phyloP scores from a whole-genome alignment of 2,329 filamentous ascomycete genomes.

The Fusarium mundagurra region DNA sequence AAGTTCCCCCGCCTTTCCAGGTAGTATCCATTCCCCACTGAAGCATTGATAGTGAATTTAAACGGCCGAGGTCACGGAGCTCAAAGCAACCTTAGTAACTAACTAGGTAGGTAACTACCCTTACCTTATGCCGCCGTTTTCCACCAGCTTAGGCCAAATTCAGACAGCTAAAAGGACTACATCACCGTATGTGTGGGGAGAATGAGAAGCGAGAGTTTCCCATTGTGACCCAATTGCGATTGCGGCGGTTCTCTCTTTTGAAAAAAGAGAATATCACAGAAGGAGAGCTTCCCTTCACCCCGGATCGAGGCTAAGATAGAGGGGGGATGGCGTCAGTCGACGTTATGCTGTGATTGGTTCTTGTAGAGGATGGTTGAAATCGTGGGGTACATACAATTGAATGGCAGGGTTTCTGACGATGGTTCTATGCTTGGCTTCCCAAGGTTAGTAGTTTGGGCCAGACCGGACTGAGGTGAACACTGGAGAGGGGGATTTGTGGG shows the following conservation, averaged over 20 bases:
- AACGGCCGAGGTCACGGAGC: conserved; percentile 10
- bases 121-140: conserved; percentile 22
- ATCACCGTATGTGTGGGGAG: conserved; percentile 1
- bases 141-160: conserved; percentile 17
- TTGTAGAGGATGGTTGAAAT: background rate
- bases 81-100: conserved; percentile 4
- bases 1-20: conserved; percentile 7
- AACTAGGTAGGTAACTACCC: background rate
- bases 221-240: conserved; percentile 1
- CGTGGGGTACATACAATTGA: conserved; percentile 17
- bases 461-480: background rate
- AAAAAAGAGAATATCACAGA: background rate
- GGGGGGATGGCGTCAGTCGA: conserved; percentile 3
- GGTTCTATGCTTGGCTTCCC: conserved; percentile 1
- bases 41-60: conserved; percentile 17
- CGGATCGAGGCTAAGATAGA: conserved; percentile 3
- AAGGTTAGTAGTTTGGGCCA: background rate
- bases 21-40: conserved; percentile 13
- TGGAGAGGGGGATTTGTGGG: background rate
- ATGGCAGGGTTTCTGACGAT: background rate
- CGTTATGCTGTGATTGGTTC: conserved; percentile 10
- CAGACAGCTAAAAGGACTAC: conserved; percentile 8
- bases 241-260: conserved; percentile 1
- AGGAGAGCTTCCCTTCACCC: background rate
- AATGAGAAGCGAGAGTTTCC: background rate